Base-by-base conservation (phyloP, 2,329 filamentous ascomycete genomes). In the Fusarium buharicum region DNA sequence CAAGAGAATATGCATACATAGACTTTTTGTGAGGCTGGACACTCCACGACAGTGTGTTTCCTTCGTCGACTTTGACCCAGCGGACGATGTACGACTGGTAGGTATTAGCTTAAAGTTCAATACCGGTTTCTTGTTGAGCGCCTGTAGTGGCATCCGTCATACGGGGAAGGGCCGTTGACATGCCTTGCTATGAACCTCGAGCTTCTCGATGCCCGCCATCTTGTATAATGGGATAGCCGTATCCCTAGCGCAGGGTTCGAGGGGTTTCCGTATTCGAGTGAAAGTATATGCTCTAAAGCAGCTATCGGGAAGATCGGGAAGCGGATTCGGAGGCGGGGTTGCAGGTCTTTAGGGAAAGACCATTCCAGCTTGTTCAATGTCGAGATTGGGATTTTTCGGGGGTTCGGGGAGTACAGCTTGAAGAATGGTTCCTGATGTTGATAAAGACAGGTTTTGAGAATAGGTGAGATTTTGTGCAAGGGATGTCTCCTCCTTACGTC, bases 1-100 rank as follows among this genome's bases (percentile, higher is more conserved):
- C 17, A 20, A 46, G 30, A 54, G 69, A 20, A 27, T 17, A 16
- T 56, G 33, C 80, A 70, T 78, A 90, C 87, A 99, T 90, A 56
- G 94, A 97, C 79, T 97, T 98, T 81, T 96, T 98, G 77, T 98
- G 93, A 38, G 95, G 95, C 74, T 98, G 93, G 34, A 99, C 87
- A 72, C 92, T 97, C 95, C 95, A 99, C 14, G 93, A 97, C 70
- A 99, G 93, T 46, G 93, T 97, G 76, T 97, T 90, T 50, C 90
- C 90, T 64, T 92, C 89, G 52, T 93, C 89, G 68, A 97, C 94
- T 74, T 92, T 90, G 69, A 97, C 91, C 94, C 95, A 99, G 73
- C 95, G 92, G 54, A 99, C 92, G 70, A 99, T 93, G 79, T 99
- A 99, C 64, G 93, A 97, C 95, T 98, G 68, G 14, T n/a, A 33